Base-by-base conservation (phyloP, 768 basidiomycete genomes). In the Coprinellus micaceus region DNA sequence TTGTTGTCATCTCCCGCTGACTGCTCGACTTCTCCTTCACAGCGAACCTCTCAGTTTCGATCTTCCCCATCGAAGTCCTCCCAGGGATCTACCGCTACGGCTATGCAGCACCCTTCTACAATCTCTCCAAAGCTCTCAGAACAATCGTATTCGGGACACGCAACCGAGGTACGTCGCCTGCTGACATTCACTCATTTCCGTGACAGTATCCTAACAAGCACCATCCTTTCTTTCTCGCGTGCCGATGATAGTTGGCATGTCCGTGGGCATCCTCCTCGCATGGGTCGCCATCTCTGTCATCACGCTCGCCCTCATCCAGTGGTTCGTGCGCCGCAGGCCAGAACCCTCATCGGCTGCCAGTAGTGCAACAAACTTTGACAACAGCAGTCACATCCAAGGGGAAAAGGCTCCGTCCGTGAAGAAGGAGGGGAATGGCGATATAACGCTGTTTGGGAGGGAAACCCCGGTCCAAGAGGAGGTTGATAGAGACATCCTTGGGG, bases 41-140 rank as follows among this genome's bases (percentile, higher is more conserved):
- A 84, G 82, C 66, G 33, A 87, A 86, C 63, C 82, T 84, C 30
- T 79, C 84, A 3, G 82, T 85, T 19, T 73, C 73, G 19, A 68
- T 76, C 43, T 79, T 78, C 63, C 84, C 84, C 3, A 73, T 83
- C 43, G 75, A 78, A 49, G 66, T 81, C 2, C 70, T 84, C 17
- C 83, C 84, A 1, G 62, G 60, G 41, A 51, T 86, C 53, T 85
- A 77, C 69, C 75, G 74, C 44, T 86, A 86, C 61, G 86, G 83
- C 2, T 82, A 81, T 61, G 84, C 76, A 2, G 75, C 73, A 64
- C 86, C 85, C 0, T 85, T 87, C 63, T 86, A 84, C 65, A 83
- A 84, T 61, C 72, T 85, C 19, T 75, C 79, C 9, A 64, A 70
- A 29, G 77, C 83, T 1, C 74, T 79, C 10, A 74, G 86, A 21